Evolutionary conservation across 1,284 basidiomycete species (phyloP), one percentile per base, ranked within the genome.

Genomic region (Puccinia novopanici): DNA sequence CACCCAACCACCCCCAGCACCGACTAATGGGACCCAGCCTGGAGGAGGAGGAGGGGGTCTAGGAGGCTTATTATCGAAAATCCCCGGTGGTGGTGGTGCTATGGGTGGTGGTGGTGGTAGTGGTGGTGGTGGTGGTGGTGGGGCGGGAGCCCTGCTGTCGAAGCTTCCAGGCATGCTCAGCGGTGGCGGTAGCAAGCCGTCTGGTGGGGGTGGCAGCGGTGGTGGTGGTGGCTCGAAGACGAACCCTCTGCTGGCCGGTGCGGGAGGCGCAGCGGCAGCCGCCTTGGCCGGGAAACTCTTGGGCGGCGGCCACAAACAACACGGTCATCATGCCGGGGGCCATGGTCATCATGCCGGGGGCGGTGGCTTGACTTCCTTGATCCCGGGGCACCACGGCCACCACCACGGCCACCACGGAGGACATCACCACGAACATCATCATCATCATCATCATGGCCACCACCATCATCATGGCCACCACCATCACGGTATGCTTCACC

Each of bases 21-120:
- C 71, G 15, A 37, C 42, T 30, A 72, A 72, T 40, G 48, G 22
- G 3, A 54, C 70, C 48, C 24, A 72, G 34, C 48, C 45, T 2
- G 40, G n/a, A 0, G 70, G 45, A 22, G 63, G 42, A 5, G 55
- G 52, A n/a, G 72, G 72, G 3, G 72, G 73, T 15, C 27, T 75
- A 34, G 73, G 54, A 3, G 57, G 54, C 3, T 40, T 75, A 34
- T 40, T 75, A 45, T 63, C 73, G 13, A 75, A 75, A 55, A 75
- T 75, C 73, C 73, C 73, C 8, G 73, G 55, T 6, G 73, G 72
- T 22, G 68, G 48, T 17, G 72, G 72, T n/a, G 72, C 54, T 37
- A 54, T 45, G 9, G 27, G 15, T 17, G 24, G 27, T 13, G 17
- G 27, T 55, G 71, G 71, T 3, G 48, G 65, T 1, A 30, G n/a